Evolutionary conservation across 441 rosid genomes (phyloP).

Genomic region (Flueggea neowawraea): DNA sequence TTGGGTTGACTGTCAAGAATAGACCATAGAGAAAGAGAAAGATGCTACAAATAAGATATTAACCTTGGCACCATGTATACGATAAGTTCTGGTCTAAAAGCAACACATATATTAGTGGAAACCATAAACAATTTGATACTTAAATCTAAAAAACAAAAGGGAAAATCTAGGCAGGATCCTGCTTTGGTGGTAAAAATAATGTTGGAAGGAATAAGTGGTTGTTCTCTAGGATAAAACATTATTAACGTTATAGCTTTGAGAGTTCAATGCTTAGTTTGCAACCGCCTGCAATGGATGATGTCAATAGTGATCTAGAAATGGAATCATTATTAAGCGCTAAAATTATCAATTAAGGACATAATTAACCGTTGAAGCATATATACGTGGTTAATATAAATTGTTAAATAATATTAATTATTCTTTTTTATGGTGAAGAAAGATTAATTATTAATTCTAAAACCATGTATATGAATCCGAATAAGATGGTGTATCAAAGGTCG

Average conservation of each 20-base stretch:
- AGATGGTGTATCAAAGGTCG: no score
- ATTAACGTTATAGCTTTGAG: background rate
- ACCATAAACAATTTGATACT: conserved; percentile 2
- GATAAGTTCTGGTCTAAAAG: conserved; percentile 18
- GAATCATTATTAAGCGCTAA: conserved; percentile 17
- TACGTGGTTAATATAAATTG: no score
- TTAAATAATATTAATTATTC: no score
- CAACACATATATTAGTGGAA: background rate
- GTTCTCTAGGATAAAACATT: conserved; percentile 22
- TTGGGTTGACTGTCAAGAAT: conserved; percentile 25
- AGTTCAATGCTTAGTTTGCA: conserved; percentile 14
- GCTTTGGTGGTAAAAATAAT: conserved; percentile 1
- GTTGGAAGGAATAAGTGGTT: conserved; percentile 28
- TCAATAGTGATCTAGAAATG: conserved; percentile 36
- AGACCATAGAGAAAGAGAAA: conserved; percentile 4
- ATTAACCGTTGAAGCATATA: no score
- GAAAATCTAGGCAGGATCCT: conserved; percentile 23
- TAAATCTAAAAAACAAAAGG: conserved; percentile 8
- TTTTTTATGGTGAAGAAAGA: no score
- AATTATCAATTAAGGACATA: conserved; percentile 2
- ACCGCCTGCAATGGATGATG: conserved; percentile 30
- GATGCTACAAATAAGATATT: background rate
- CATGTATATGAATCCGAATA: no score
- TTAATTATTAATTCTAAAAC: no score
- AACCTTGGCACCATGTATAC: background rate